Conservation (phyloP, 805 yeast genomes). For the Metschnikowia anglica region DNA sequence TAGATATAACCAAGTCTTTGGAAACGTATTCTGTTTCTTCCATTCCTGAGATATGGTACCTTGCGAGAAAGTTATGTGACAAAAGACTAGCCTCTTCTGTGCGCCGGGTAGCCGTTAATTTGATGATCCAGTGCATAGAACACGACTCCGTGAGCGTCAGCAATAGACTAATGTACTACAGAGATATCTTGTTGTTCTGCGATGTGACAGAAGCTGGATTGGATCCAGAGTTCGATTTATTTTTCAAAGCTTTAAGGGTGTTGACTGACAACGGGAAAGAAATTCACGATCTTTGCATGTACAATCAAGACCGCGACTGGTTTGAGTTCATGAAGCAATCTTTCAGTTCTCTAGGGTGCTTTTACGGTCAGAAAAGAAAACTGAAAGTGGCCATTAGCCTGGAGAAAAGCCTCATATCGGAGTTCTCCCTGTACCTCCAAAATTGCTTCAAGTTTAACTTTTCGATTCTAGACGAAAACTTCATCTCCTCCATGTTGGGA, state of each 20-base stretch:
- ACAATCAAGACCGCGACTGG: conserved; percentile 35
- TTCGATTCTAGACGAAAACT: conserved; percentile 41
- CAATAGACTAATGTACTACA: conserved; percentile 54
- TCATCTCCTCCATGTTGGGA: conserved; percentile 32
- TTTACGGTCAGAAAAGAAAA: conserved; percentile 4
- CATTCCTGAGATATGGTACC: conserved; percentile 75
- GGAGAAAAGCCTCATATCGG: neutral
- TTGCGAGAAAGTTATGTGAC: conserved; percentile 54
- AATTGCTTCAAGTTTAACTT: conserved; percentile 51
- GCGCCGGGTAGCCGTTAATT: conserved; percentile 48
- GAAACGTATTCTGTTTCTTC: conserved; percentile 54
- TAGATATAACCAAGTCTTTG: conserved; percentile 48
- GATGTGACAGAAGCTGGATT: conserved; percentile 29
- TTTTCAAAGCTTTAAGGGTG: conserved; percentile 45
- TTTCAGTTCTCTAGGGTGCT: conserved; percentile 16
- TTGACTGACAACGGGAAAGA: conserved; percentile 56
- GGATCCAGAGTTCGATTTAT: conserved; percentile 53
- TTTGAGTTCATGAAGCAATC: conserved; percentile 15
- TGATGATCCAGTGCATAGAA: conserved; percentile 56
- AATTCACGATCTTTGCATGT: conserved; percentile 49
- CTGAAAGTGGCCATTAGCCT: neutral
- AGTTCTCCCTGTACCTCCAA: conserved; percentile 34
- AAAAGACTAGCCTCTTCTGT: conserved; percentile 26
- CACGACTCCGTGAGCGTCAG: conserved; percentile 51
- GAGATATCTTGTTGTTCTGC: conserved; percentile 52